Evolutionary conservation across 805 yeast genomes (phyloP).

Genomic region (Candida suzukii): DNA sequence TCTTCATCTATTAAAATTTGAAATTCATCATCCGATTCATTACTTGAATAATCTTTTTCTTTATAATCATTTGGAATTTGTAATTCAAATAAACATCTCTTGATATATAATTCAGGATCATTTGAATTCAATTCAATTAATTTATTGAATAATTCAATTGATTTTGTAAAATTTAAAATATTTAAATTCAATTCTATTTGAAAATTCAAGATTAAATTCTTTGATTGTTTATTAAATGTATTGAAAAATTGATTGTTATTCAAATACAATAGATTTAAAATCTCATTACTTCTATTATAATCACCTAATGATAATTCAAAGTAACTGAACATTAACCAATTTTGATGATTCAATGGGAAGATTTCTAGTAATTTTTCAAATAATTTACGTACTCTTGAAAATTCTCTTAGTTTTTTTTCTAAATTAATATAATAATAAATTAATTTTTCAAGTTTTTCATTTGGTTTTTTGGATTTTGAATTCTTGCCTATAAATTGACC

Average conservation of each 20-base stretch:
- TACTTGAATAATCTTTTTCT: slow-evolving; percentile 25
- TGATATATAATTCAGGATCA: slow-evolving; percentile 44
- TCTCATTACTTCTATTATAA: slow-evolving; percentile 53
- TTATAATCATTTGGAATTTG: slow-evolving; percentile 49
- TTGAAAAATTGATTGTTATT: slow-evolving; percentile 8
- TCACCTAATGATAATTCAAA: slow-evolving; percentile 69
- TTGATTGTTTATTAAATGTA: slow-evolving; percentile 11
- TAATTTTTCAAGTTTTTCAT: slow-evolving; percentile 29
- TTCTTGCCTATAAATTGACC: slow-evolving; percentile 68
- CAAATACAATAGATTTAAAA: slow-evolving; percentile 45
- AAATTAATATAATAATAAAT: slow-evolving; percentile 59
- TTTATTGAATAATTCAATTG: slow-evolving; percentile 42
- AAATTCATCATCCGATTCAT: slow-evolving; percentile 39
- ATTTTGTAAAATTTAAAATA: slow-evolving; percentile 51
- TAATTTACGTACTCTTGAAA: slow-evolving; percentile 70
- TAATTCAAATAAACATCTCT: slow-evolving; percentile 66
- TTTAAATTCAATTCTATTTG: slow-evolving; percentile 41
- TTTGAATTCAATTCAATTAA: slow-evolving; percentile 27
- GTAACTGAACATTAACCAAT: slow-evolving; percentile 61
- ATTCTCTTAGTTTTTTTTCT: slow-evolving; percentile 66
- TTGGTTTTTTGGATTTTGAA: slow-evolving; percentile 36
- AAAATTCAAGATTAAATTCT: slow-evolving; percentile 4
- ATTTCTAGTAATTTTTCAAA: slow-evolving; percentile 59
- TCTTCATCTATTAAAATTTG: slow-evolving; percentile 43
- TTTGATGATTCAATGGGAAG: slow-evolving; percentile 31